Conservation (phyloP, 192 early-diverging fungal genomes). For the Lobosporangium transversale region DNA sequence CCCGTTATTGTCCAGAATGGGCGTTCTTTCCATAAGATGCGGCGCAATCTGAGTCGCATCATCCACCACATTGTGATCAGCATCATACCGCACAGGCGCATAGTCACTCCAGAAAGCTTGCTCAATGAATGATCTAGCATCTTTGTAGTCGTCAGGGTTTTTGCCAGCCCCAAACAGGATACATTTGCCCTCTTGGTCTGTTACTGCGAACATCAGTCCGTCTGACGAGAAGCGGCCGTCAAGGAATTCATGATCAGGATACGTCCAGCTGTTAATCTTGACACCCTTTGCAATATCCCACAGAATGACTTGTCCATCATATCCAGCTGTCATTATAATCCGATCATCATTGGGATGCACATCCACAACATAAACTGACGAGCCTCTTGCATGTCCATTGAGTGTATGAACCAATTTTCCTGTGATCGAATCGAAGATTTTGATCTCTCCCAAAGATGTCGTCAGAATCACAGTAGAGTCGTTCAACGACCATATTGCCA, state of each 20-base stretch:
- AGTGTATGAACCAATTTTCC: slow-evolving; percentile 66
- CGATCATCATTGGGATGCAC: slow-evolving; percentile 77
- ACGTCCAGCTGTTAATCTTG: slow-evolving; percentile 62
- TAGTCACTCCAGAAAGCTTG: slow-evolving; percentile 87
- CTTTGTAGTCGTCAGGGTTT: slow-evolving; percentile 55
- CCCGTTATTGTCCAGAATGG: slow-evolving; percentile 74
- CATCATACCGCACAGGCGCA: slow-evolving; percentile 70
- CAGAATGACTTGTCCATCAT: slow-evolving; percentile 83
- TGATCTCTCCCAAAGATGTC: slow-evolving; percentile 71
- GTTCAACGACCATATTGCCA: slow-evolving; percentile 79
- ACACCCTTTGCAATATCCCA: slow-evolving; percentile 78
- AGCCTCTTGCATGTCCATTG: slow-evolving; percentile 60
- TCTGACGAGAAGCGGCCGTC: slow-evolving; percentile 82
- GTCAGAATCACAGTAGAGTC: slow-evolving; percentile 73
- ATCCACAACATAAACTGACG: slow-evolving; percentile 77
- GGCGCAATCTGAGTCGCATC: slow-evolving; percentile 76
- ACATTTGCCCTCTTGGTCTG: slow-evolving; percentile 75
- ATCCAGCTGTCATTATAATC: slow-evolving; percentile 81
- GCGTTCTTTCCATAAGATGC: slow-evolving; percentile 67
- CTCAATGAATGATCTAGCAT: slow-evolving; percentile 65
- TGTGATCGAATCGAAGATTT: slow-evolving; percentile 72
- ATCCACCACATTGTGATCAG: slow-evolving; percentile 75
- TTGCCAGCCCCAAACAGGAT: slow-evolving; percentile 76
- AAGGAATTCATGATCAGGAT: slow-evolving; percentile 66
- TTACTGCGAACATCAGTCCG: slow-evolving; percentile 77